Evolutionary conservation across 2,329 filamentous ascomycete genomes (phyloP).

Genomic region (Trichophyton schoenleinii): DNA sequence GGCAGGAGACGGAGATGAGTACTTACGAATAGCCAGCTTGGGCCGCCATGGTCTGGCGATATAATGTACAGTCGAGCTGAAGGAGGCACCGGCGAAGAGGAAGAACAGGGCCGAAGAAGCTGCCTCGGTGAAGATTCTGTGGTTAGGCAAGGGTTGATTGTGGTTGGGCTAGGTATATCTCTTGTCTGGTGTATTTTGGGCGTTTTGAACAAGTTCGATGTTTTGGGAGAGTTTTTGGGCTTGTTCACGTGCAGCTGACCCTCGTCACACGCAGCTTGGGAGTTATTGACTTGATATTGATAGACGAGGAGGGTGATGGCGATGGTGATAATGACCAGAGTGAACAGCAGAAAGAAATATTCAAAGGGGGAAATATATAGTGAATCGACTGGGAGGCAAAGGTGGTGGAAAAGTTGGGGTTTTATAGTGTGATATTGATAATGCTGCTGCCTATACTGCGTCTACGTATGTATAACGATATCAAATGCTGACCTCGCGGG

Average conservation of each 20-base stretch:
- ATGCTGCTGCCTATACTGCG: not conserved
- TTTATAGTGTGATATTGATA: not conserved
- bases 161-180: not conserved
- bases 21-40: slow-evolving; percentile 36
- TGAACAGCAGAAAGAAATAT: not conserved
- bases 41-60: slow-evolving; percentile 33
- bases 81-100: not conserved
- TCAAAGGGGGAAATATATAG: not conserved
- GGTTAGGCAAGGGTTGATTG: no score
- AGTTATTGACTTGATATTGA: not conserved
- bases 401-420: not conserved
- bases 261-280: not conserved
- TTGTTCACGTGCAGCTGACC: slow-evolving; percentile 4
- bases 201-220: not conserved
- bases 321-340: not conserved
- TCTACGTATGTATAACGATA: not conserved
- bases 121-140: not conserved
- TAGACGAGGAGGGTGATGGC: not conserved
- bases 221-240: not conserved
- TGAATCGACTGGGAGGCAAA: not conserved
- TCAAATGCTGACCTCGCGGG: not conserved
- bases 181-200: not conserved
- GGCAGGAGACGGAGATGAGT: slow-evolving; percentile 12
- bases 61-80: slow-evolving; percentile 1
- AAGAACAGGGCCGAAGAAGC: not conserved